A percentile compares a stretch with the other conserved stretches of the same genome.
Evolutionary conservation across 805 yeast genomes (phyloP).

Genomic region (Candida sithepensis): DNA sequence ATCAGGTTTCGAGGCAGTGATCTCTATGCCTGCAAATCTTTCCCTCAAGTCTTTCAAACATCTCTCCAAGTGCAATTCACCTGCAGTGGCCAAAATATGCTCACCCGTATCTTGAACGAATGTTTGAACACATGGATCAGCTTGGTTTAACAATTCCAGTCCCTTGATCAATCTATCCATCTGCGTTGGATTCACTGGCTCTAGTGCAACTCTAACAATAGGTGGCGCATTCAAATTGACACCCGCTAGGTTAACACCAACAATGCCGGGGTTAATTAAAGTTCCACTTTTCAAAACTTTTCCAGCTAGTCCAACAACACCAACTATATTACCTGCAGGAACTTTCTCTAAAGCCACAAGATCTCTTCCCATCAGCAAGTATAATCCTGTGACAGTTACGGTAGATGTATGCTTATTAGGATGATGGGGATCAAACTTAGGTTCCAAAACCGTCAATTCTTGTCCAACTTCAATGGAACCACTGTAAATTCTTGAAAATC

Average conservation of each 20-base stretch:
- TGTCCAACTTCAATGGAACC: conserved; percentile 80
- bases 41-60: conserved; percentile 88
- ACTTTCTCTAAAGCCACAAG: conserved; percentile 71
- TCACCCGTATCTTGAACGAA: conserved; percentile 89
- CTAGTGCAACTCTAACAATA: conserved; percentile 92
- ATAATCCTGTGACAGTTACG: conserved; percentile 65
- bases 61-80: conserved; percentile 92
- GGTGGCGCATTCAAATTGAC: conserved; percentile 78
- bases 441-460: conserved; percentile 72
- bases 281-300: conserved; percentile 86
- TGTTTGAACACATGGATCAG: conserved; percentile 94
- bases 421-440: conserved; percentile 72
- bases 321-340: conserved; percentile 94
- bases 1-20: conserved; percentile 83
- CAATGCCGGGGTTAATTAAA: conserved; percentile 49
- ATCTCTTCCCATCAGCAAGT: conserved; percentile 89
- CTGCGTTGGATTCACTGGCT: conserved; percentile 83
- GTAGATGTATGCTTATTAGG: conserved; percentile 53
- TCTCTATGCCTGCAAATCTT: conserved; percentile 88
- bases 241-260: conserved; percentile 76
- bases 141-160: conserved; percentile 69
- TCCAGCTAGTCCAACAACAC: conserved; percentile 86
- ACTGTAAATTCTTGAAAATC: conserved; percentile 84
- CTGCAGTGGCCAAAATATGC: conserved; percentile 90
- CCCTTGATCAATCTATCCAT: conserved; percentile 76